Conservation (phyloP, 768 basidiomycete genomes). For the Crassisporium funariophilum region DNA sequence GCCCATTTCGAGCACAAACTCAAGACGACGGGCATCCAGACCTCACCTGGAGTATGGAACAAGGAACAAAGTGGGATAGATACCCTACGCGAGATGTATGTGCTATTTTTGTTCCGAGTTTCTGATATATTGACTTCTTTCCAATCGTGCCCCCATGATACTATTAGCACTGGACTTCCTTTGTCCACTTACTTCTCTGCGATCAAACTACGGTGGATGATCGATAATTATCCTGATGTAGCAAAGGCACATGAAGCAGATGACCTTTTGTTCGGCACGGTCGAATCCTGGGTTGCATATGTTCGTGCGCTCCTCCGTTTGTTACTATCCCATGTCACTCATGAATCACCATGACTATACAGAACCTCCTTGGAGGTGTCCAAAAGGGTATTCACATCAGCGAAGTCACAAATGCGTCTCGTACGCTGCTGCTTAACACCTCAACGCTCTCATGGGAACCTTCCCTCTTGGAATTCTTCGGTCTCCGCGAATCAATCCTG, state of each 20-base stretch:
- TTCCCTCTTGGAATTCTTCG: constrained; percentile 85
- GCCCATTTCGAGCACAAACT: constrained; percentile 78
- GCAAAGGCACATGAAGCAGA: constrained; percentile 76
- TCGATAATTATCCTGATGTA: constrained; percentile 81
- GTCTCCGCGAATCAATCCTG: constrained; percentile 71
- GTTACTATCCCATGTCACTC: constrained; percentile 14
- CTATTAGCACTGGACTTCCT: constrained; percentile 81
- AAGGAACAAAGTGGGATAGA: constrained; percentile 72
- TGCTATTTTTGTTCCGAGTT: constrained; percentile 17
- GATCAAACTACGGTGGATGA: constrained; percentile 96
- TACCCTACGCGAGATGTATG: constrained; percentile 68
- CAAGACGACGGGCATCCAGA: constrained; percentile 71
- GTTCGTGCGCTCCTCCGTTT: constrained; percentile 42
- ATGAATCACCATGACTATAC: constrained; percentile 3
- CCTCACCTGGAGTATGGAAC: constrained; percentile 62
- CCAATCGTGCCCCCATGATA: constrained; percentile 14
- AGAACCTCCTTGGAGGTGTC: constrained; percentile 86
- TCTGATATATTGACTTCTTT: constrained; percentile 9
- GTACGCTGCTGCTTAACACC: constrained; percentile 90
- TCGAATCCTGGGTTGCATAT: constrained; percentile 96
- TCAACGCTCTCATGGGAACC: constrained; percentile 82
- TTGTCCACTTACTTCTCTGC: constrained; percentile 98
- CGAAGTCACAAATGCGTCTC: constrained; percentile 95
- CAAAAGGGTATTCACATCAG: constrained; percentile 75
- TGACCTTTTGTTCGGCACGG: constrained; percentile 88